Evolutionary conservation across 768 basidiomycete genomes (phyloP), one percentile per base, ranked within the genome.

Genomic region (Mycena floridula): DNA sequence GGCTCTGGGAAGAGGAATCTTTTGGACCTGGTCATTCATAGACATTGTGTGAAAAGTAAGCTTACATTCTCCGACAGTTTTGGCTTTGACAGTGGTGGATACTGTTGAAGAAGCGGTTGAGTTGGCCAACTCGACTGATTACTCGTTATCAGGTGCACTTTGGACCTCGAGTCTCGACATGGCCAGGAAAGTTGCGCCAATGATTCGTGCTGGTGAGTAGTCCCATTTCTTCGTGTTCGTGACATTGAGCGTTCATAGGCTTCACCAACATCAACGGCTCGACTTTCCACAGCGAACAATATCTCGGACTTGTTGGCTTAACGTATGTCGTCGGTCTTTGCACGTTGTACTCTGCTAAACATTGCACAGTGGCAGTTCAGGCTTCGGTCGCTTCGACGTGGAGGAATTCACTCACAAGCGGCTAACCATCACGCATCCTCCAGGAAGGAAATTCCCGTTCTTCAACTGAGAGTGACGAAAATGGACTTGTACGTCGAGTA

Each of bases 1-100:
- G 62, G 24, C 45, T 76, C 11, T 82, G 78, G 78, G 67, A 77
- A 20, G 54, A 67, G 25, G 84, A 86, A 59, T 71, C 73, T 1
- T 85, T 85, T 57, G 80, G 79, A 1, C 8, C n/a, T n/a, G n/a
- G n/a, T n/a, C n/a, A n/a, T n/a, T n/a, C n/a, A n/a, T n/a, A n/a
- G n/a, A n/a, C n/a, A n/a, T n/a, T n/a, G n/a, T n/a, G n/a, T n/a
- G n/a, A n/a, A n/a, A n/a, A n/a, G n/a, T n/a, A n/a, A n/a, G n/a
- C n/a, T n/a, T n/a, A n/a, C n/a, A n/a, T n/a, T n/a, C n/a, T n/a
- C n/a, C n/a, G n/a, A n/a, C 54, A 70, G 73, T 79, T 0, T 57
- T 76, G 5, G 65, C 62, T 8, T 59, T 81, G 40, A 63, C 68
- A 1, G 58, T 66, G 2, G 72, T 67, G 15, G 71, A 77, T 20